Percentiles rank a stretch among this genome's conserved stretches.
Evolutionary conservation across 2,329 filamentous ascomycete genomes (phyloP).

Genomic region (Chrysoporthe cubensis): DNA sequence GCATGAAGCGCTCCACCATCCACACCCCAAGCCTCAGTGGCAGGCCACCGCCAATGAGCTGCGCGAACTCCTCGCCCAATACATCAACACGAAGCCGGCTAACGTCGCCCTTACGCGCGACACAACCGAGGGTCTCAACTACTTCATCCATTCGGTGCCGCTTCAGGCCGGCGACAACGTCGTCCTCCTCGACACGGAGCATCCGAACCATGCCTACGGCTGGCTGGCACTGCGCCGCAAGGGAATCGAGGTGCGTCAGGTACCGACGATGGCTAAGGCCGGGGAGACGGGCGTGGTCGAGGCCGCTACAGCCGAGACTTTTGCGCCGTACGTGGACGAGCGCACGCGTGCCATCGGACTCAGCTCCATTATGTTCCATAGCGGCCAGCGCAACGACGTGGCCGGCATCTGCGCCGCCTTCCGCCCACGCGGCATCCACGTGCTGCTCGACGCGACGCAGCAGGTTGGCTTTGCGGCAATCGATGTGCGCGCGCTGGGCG

Average conservation of each 20-base stretch:
- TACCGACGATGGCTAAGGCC: conserved; percentile 30
- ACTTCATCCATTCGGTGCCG: conserved; percentile 34
- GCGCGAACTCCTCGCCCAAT: conserved; percentile 34
- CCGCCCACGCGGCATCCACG: conserved; percentile 36
- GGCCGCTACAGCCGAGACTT: conserved; percentile 32
- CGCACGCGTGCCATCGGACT: conserved; percentile 38
- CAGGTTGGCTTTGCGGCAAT: conserved; percentile 39
- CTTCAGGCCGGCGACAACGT: conserved; percentile 39
- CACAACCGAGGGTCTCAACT: conserved; percentile 39
- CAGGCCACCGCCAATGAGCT: conserved; percentile 30
- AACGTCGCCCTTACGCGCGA: conserved; percentile 39
- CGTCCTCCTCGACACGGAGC: conserved; percentile 39
- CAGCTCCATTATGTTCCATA: conserved; percentile 41
- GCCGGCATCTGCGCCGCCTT: conserved; percentile 35
- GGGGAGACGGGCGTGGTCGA: background rate
- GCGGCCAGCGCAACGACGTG: conserved; percentile 39
- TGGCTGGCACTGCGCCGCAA: conserved; percentile 35
- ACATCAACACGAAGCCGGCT: conserved; percentile 35
- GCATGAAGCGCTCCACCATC: conserved; percentile 33
- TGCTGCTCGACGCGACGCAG: conserved; percentile 39
- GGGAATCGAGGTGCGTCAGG: conserved; percentile 37
- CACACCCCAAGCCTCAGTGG: conserved; percentile 35
- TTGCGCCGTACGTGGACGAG: conserved; percentile 37
- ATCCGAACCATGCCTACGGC: conserved; percentile 38
- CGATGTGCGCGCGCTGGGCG: conserved; percentile 33